These are phyloP conservation scores for Ogataea neopini DNA, from an alignment of 805 yeast species.

Conservation along the genomic window DNA sequence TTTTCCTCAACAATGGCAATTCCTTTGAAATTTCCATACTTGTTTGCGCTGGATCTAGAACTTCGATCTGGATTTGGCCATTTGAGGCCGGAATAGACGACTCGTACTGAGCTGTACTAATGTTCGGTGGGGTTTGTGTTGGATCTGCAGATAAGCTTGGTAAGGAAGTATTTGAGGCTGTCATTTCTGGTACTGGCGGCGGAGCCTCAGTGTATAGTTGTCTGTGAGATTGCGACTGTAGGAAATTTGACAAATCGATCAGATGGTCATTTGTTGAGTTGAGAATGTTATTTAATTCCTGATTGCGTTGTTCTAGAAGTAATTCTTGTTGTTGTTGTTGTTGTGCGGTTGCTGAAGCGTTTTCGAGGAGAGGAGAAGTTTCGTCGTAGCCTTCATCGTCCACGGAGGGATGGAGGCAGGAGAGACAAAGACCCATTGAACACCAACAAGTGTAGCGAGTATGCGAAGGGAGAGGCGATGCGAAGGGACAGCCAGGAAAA, in stretches of 20 bases:
- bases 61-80: slow-evolving; percentile 22
- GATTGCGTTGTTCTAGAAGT: slow-evolving; percentile 31
- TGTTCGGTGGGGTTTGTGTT: slow-evolving; percentile 8
- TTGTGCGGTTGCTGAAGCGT: slow-evolving; percentile 19
- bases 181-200: slow-evolving; percentile 4
- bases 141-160: slow-evolving; percentile 10
- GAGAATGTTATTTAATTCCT: slow-evolving; percentile 34
- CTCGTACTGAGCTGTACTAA: slow-evolving; percentile 10
- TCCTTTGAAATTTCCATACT: slow-evolving; percentile 16
- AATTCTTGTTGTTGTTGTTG: slow-evolving; percentile 29
- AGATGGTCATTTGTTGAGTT: slow-evolving; percentile 37
- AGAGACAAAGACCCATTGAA: slow-evolving; percentile 40
- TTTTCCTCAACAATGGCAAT: slow-evolving; percentile 13
- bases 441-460: too few species aligned
- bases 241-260: slow-evolving; percentile 31
- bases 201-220: slow-evolving; percentile 4
- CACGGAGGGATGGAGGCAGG: slow-evolving; percentile 29
- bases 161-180: slow-evolving; percentile 14
- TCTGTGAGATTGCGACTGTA: slow-evolving; percentile 21
- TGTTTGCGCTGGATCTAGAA: slow-evolving; percentile 11
- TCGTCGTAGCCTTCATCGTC: slow-evolving; percentile 31
- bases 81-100: slow-evolving; percentile 7
- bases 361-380: slow-evolving; percentile 30
- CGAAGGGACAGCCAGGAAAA: too few species aligned
- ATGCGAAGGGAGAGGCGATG: too few species aligned